phyloP scores from a whole-genome alignment of 1,139 yeast species.

The Diutina rugosa region DNA sequence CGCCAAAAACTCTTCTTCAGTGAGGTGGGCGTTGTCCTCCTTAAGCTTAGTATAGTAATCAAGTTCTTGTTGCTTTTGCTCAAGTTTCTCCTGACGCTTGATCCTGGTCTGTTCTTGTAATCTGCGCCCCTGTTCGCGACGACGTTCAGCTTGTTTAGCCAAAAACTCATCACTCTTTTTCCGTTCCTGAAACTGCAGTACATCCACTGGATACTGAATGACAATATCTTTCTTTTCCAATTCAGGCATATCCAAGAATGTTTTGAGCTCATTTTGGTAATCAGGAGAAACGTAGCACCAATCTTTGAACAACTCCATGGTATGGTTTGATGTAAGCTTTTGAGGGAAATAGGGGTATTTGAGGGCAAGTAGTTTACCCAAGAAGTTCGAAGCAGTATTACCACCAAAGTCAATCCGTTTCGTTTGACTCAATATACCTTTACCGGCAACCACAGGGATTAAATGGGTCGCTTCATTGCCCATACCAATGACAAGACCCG shows the following conservation, averaged over 20 bases:
- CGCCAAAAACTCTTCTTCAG: constrained; percentile 10
- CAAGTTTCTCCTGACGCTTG: constrained; percentile 65
- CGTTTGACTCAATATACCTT: constrained; percentile 52
- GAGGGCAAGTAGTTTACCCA: constrained; percentile 52
- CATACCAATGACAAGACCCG: constrained; percentile 66
- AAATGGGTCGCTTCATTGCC: constrained; percentile 78
- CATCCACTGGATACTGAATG: constrained; percentile 65
- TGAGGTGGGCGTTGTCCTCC: constrained; percentile 8
- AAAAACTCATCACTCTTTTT: constrained; percentile 80
- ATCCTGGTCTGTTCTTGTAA: constrained; percentile 90
- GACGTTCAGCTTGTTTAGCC: constrained; percentile 61
- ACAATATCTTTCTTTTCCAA: constrained; percentile 61
- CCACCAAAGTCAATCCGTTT: constrained; percentile 94
- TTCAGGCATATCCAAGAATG: constrained; percentile 45
- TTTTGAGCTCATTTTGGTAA: constrained; percentile 51
- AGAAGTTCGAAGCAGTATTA: constrained; percentile 49
- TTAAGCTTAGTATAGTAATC: constrained; percentile 54
- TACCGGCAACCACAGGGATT: constrained; percentile 64
- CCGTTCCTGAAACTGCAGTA: constrained; percentile 33
- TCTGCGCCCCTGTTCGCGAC: constrained; percentile 77
- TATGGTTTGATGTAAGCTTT: constrained; percentile 50
- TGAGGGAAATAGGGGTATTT: constrained; percentile 91
- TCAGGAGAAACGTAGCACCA: constrained; percentile 67
- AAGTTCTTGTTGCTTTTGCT: constrained; percentile 71
- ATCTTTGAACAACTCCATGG: constrained; percentile 55